Percentiles rank a stretch among this genome's conserved stretches.
phyloP scores from a whole-genome alignment of 2,329 filamentous ascomycete genomes.

The Phaeoacremonium minimum region DNA sequence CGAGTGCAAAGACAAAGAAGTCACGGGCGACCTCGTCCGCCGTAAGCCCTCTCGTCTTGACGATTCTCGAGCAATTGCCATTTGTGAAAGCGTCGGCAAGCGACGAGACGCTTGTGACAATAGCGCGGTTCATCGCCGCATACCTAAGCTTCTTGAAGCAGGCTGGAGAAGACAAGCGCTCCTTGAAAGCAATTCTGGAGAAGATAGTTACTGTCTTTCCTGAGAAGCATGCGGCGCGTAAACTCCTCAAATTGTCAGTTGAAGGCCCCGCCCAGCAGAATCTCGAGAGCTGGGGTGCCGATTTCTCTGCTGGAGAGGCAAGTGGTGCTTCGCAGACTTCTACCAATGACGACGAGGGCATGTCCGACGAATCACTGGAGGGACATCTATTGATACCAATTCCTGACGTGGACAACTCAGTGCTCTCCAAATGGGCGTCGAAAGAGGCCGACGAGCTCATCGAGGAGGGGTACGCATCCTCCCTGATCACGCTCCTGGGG shows the following conservation, averaged over 20 bases:
- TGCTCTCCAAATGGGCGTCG: constrained; percentile 62
- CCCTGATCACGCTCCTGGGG: constrained; percentile 70
- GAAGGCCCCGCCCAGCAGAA: constrained; percentile 4
- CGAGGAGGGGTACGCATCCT: constrained; percentile 69
- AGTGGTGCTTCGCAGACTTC: background rate
- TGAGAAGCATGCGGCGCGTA: constrained; percentile 6
- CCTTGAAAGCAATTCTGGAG: constrained; percentile 1
- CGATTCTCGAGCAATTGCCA: constrained; percentile 73
- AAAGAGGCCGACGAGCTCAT: constrained; percentile 76
- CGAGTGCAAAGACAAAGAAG: constrained; percentile 24
- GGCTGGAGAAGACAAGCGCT: constrained; percentile 35
- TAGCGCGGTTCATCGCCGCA: constrained; percentile 54
- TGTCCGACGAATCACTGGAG: constrained; percentile 37
- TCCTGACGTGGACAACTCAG: constrained; percentile 43
- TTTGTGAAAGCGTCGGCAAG: constrained; percentile 55
- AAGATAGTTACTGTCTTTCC: constrained; percentile 6
- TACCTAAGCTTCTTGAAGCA: constrained; percentile 51
- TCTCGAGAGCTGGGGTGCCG: constrained; percentile 10
- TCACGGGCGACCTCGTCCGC: constrained; percentile 23
- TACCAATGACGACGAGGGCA: constrained; percentile 6
- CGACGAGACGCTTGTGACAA: constrained; percentile 32
- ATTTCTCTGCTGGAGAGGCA: constrained; percentile 4
- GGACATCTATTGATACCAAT: constrained; percentile 47
- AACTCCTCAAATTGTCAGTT: constrained; percentile 7
- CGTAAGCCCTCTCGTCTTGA: constrained; percentile 63